Evolutionary conservation across 2,329 filamentous ascomycete species (phyloP).

Genomic region (Didymella lethalis): DNA sequence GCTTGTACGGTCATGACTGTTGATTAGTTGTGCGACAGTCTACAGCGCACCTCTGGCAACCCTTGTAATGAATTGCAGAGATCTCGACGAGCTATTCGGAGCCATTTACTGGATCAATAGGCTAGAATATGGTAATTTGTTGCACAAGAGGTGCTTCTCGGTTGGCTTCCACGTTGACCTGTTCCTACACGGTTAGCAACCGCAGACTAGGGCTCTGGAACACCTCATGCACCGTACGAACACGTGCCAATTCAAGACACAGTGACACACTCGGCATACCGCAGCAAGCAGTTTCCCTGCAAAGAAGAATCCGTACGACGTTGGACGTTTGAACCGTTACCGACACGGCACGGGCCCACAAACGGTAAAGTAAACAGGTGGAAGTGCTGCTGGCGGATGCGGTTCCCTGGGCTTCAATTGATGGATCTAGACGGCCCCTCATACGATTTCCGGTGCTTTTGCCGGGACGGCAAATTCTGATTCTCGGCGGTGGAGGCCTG

Average conservation of each 20-base stretch:
- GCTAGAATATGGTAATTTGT: background rate
- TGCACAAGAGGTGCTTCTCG: background rate
- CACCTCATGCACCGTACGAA: background rate
- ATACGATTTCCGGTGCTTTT: background rate
- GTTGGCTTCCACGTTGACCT: background rate
- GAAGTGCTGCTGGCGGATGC: conserved; percentile 6
- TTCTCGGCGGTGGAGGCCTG: conserved; percentile 1
- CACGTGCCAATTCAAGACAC: background rate
- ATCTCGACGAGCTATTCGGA: too few relatives aligned
- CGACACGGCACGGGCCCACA: conserved; percentile 3
- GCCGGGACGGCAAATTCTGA: background rate
- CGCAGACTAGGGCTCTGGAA: background rate
- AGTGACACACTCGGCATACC: background rate
- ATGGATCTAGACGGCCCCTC: conserved; percentile 5
- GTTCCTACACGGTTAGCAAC: too few relatives aligned
- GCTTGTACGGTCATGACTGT: too few relatives aligned
- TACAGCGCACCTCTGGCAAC: too few relatives aligned
- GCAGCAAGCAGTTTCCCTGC: background rate
- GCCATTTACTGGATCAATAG: background rate
- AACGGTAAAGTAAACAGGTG: conserved; percentile 10
- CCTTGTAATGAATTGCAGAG: too few relatives aligned
- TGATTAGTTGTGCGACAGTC: too few relatives aligned
- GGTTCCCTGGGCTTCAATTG: conserved; percentile 10
- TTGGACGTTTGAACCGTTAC: conserved; percentile 4
- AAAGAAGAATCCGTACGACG: conserved; percentile 7